These are phyloP conservation scores for Megacollybia marginata DNA, from an alignment of 768 basidiomycete species.

Conservation along the genomic window DNA sequence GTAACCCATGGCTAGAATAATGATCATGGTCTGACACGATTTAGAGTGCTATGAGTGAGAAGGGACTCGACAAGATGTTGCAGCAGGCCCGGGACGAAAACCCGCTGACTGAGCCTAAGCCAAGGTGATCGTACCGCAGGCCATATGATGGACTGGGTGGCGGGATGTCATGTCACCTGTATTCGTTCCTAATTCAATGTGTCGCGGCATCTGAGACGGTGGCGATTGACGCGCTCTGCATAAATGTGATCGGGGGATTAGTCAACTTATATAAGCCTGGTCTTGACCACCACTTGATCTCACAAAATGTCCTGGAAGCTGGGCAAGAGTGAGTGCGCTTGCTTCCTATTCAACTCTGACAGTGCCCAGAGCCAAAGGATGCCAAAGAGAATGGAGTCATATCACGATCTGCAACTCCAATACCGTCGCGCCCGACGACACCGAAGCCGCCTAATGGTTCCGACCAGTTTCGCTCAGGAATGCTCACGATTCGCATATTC, in stretches of 20 bases:
- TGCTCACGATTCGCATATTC: conserved; percentile 94
- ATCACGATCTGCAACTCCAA: conserved; percentile 75
- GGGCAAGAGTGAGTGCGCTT: conserved; percentile 23
- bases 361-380: conserved; percentile 55
- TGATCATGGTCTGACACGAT: neutral
- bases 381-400: conserved; percentile 59
- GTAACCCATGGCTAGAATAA: conserved; percentile 33
- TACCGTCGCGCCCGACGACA: conserved; percentile 75
- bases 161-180: too few species aligned
- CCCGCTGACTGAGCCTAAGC: conserved; percentile 62
- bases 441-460: conserved; percentile 50
- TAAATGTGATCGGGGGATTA: too few species aligned
- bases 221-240: too few species aligned
- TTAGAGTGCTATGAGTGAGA: conserved; percentile 74
- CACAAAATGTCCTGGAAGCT: conserved; percentile 52
- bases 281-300: conserved; percentile 13
- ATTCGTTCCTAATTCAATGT: too few species aligned
- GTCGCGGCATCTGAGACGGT: too few species aligned
- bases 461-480: conserved; percentile 76
- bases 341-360: neutral
- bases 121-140: too few species aligned
- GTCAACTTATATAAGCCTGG: too few species aligned
- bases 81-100: conserved; percentile 78
- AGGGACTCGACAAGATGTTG: conserved; percentile 67
- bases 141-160: too few species aligned